Evolutionary conservation across 1,284 basidiomycete species (phyloP).

Genomic region (Porogramme epimiltina): DNA sequence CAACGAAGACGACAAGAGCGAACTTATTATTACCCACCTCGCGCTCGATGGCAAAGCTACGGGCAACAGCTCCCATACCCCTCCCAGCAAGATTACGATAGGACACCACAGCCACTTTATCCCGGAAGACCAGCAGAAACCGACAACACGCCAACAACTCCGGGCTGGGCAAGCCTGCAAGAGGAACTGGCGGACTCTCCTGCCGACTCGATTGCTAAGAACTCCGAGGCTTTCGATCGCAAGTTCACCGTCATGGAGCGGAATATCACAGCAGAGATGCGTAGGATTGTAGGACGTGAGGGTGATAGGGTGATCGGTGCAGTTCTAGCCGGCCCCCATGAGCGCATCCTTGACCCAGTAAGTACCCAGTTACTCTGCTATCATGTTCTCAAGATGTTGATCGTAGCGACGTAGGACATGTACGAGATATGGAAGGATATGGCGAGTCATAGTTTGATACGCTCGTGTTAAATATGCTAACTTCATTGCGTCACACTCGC

Average conservation of each 20-base stretch:
- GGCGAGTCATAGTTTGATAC: conserved; percentile 23
- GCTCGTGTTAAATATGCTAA: too few relatives aligned
- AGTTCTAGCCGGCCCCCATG: conserved; percentile 29
- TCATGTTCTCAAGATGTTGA: too few relatives aligned
- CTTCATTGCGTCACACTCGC: background rate
- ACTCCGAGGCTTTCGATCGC: conserved; percentile 27
- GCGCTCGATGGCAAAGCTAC: too few relatives aligned
- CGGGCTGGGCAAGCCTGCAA: too few relatives aligned
- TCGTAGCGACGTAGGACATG: conserved; percentile 12
- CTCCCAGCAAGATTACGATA: too few relatives aligned
- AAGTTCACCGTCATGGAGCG: conserved; percentile 33
- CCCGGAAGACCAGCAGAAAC: too few relatives aligned
- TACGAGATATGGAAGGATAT: conserved; percentile 33
- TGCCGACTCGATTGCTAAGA: conserved; percentile 25
- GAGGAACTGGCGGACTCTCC: conserved; percentile 27
- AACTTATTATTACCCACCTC: too few relatives aligned
- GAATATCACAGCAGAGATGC: conserved; percentile 26
- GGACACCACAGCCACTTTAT: too few relatives aligned
- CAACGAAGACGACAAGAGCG: too few relatives aligned
- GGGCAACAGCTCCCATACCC: too few relatives aligned
- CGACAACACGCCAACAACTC: too few relatives aligned
- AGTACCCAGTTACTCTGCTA: background rate
- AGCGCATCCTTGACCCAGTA: conserved; percentile 29
- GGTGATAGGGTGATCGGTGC: conserved; percentile 28
- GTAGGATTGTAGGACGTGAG: conserved; percentile 22